phyloP scores from a whole-genome alignment of 441 rosid species.

The Bruguiera hainesii region DNA sequence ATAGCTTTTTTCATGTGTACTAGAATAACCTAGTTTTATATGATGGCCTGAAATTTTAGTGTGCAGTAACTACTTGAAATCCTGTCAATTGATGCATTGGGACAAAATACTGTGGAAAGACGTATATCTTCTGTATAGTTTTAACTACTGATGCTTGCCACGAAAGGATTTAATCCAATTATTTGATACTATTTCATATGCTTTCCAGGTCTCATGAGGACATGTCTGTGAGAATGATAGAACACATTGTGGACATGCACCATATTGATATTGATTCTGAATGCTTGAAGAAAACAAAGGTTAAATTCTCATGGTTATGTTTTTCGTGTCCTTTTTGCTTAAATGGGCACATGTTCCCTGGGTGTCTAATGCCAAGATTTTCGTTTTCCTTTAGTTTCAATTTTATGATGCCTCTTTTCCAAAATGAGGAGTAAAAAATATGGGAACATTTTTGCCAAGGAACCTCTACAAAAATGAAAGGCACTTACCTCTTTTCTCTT shows the following conservation, averaged over 20 bases:
- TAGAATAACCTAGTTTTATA: too few relatives aligned
- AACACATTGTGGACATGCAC: conserved; percentile 52
- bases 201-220: conserved; percentile 65
- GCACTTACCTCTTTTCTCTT: conserved; percentile 12
- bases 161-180: conserved; percentile 3
- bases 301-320: conserved; percentile 10
- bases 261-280: conserved; percentile 54
- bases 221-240: conserved; percentile 62
- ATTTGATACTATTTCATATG: conserved; percentile 3
- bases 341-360: too few relatives aligned
- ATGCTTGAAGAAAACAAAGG: conserved; percentile 52
- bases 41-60: too few relatives aligned
- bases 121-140: background rate
- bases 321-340: too few relatives aligned
- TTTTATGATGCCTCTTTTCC: background rate
- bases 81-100: background rate
- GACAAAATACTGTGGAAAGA: background rate
- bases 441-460: background rate
- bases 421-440: background rate
- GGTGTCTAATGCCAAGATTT: too few relatives aligned
- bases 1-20: too few relatives aligned
- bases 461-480: background rate
- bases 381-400: too few relatives aligned
- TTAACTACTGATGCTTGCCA: background rate
- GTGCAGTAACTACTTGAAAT: too few relatives aligned